These are phyloP conservation scores for Pugionium dolabratum DNA, from an alignment of 345 rosid genomes.

Conservation along the genomic window DNA sequence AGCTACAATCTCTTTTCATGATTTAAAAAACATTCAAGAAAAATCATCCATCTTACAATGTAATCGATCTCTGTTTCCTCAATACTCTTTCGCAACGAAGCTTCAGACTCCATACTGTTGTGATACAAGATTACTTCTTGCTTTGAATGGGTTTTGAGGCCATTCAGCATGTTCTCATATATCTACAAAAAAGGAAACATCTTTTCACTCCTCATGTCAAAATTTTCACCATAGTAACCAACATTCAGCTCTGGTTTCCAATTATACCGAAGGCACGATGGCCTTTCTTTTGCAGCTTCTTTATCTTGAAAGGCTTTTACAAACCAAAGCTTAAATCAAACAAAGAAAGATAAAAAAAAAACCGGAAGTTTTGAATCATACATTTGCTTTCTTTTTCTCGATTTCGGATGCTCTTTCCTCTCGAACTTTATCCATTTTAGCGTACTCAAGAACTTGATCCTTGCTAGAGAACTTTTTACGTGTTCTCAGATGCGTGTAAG, in stretches of 20 bases:
- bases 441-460: constrained; percentile 49
- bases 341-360: not conserved
- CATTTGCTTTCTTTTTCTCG: constrained; percentile 37
- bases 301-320: constrained; percentile 25
- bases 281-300: constrained; percentile 22
- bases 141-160: not conserved
- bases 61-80: constrained; percentile 19
- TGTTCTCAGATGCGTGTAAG: constrained; percentile 45
- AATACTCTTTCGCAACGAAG: not conserved
- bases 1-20: constrained; percentile 19
- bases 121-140: not conserved
- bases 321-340: not conserved
- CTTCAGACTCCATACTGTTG: constrained; percentile 9
- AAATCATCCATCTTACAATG: constrained; percentile 22
- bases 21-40: not conserved
- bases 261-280: constrained; percentile 45
- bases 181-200: constrained; percentile 2
- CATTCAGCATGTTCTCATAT: constrained; percentile 3
- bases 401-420: constrained; percentile 17
- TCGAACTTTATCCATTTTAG: constrained; percentile 29
- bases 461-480: constrained; percentile 50
- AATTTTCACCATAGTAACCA: not conserved
- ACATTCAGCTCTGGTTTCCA: constrained; percentile 30
- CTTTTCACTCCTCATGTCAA: too few relatives aligned
- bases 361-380: not conserved